Evolutionary conservation across 768 basidiomycete genomes (phyloP), one percentile per base, ranked within the genome.

Genomic region (Chiua virens): DNA sequence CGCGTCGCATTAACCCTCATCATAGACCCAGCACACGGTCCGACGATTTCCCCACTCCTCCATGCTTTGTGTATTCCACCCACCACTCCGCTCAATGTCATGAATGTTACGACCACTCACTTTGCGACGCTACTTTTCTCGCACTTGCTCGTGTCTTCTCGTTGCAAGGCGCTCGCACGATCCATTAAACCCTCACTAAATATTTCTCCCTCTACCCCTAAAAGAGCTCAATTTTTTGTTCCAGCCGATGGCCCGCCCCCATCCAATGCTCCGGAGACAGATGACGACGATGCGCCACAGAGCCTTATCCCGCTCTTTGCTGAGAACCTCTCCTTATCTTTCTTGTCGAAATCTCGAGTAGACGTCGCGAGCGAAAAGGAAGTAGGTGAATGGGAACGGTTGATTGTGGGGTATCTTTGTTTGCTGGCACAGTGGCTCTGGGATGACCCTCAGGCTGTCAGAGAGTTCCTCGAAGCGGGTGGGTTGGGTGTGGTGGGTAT

Each of bases 381-480:
- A 59, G 78, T 82, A 14, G 75, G 87, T 43, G 95, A 97, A 61
- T 98, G 94, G 92, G 92, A 93, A 55, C 78, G 92, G 52, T 74
- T 96, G 42, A 85, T 94, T 61, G 84, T 91, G 8, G 89, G 86
- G 0, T 96, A 98, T 63, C 74, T 98, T 32, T 81, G 82, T 42
- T 68, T 97, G 47, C 76, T 99, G 28, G 78, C 83, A 5, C 92
- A 94, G 55, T 99, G 97, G 97, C 75, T 97, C 8, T 99, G 95
- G 95, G 96, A 98, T 61, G 95, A 97, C 60, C 85, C 94, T 0
- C 80, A 77, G 46, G 86, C 89, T 0, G 92, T 97, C 45, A 79
- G 85, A 54, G 93, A 91, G 64, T 96, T 98, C 63, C 74, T 99
- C 56, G 86, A 91, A 61, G 87, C 92, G 8, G 92, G 94, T 20